Evolutionary conservation across 2,329 filamentous ascomycete species (phyloP).

Genomic region (Trichoderma endophyticum): DNA sequence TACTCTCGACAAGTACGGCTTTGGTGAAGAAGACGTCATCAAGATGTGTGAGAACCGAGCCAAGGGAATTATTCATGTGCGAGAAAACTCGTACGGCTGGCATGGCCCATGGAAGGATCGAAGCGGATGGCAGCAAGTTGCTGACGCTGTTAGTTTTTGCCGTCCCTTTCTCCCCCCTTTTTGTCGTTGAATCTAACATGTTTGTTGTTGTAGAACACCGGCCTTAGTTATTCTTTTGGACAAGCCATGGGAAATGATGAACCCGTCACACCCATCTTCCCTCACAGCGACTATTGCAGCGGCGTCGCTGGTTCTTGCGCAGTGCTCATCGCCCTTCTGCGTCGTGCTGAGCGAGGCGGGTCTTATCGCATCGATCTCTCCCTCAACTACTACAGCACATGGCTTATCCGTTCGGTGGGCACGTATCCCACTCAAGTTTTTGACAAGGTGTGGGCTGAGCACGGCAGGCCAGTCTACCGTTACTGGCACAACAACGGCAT

Average conservation of each 20-base stretch:
- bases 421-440: neutral
- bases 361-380: neutral
- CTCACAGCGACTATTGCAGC: neutral
- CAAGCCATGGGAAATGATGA: neutral
- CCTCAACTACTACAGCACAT: neutral
- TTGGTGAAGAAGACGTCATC: neutral
- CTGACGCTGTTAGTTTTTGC: neutral
- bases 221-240: neutral
- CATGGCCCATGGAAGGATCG: slow-evolving; percentile 45
- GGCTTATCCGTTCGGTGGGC: neutral
- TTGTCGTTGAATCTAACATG: neutral
- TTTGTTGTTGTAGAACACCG: neutral
- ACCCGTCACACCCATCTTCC: neutral
- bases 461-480: neutral
- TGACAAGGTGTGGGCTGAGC: neutral
- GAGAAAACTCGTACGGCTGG: slow-evolving; percentile 54
- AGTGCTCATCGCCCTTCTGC: neutral
- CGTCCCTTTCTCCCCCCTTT: neutral
- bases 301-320: neutral
- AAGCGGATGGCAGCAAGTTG: slow-evolving; percentile 47
- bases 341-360: neutral
- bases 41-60: slow-evolving; percentile 12
- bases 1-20: slow-evolving; percentile 4
- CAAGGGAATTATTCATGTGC: slow-evolving; percentile 37
- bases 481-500: neutral